phyloP scores from a whole-genome alignment of 306 rosid species.

The Prunus padus region DNA sequence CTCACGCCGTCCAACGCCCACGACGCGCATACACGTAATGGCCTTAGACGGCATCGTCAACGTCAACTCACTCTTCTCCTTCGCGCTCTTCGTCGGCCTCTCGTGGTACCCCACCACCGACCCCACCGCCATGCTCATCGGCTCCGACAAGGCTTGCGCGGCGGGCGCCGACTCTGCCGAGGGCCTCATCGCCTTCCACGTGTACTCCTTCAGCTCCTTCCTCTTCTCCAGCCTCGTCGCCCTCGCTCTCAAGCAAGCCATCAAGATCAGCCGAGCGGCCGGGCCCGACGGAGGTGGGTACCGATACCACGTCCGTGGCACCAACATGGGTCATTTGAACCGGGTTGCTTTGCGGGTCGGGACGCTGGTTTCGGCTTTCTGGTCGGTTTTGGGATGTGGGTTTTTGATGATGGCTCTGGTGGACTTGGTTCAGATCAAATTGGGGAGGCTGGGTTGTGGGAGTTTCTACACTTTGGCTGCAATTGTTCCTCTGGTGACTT shows the following conservation, averaged over 20 bases:
- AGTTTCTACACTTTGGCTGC: slow-evolving; percentile 57
- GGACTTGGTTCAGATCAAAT: slow-evolving; percentile 71
- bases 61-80: slow-evolving; percentile 81
- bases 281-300: neutral
- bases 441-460: slow-evolving; percentile 72
- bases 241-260: slow-evolving; percentile 68
- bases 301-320: neutral
- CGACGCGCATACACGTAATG: slow-evolving; percentile 70
- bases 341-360: slow-evolving; percentile 50
- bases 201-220: slow-evolving; percentile 86
- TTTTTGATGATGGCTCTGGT: slow-evolving; percentile 80
- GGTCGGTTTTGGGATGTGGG: slow-evolving; percentile 77
- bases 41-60: slow-evolving; percentile 84
- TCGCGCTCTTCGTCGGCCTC: slow-evolving; percentile 83
- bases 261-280: slow-evolving; percentile 31
- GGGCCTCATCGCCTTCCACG: slow-evolving; percentile 59
- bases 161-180: slow-evolving; percentile 46
- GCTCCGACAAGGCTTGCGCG: slow-evolving; percentile 27
- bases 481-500: slow-evolving; percentile 61
- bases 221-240: slow-evolving; percentile 95
- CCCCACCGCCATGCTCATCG: slow-evolving; percentile 40
- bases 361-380: slow-evolving; percentile 62
- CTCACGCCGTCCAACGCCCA: slow-evolving; percentile 35
- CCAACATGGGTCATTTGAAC: slow-evolving; percentile 39
- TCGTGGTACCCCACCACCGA: slow-evolving; percentile 50